Conservation (phyloP, 2,329 filamentous ascomycete genomes). For the Ceratocystis destructans region DNA sequence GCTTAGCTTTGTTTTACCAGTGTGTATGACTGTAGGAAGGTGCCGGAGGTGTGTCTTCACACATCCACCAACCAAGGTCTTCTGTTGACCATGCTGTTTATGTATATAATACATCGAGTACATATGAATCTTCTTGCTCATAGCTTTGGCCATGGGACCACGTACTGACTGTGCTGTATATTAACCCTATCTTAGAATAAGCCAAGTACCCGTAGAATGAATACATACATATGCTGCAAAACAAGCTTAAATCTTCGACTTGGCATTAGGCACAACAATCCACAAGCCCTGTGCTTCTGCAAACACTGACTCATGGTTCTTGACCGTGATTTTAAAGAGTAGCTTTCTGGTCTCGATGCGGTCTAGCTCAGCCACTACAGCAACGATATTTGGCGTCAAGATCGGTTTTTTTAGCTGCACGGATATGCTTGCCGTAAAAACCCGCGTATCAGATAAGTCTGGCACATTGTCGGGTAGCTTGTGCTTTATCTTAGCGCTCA, state of each 20-base stretch:
- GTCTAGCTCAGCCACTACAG: slow-evolving; percentile 20
- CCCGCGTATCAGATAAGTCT: slow-evolving; percentile 5
- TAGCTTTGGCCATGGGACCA: not conserved
- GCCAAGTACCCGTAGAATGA: too few species aligned
- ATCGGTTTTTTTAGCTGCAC: slow-evolving; percentile 21
- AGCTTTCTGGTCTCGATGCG: slow-evolving; percentile 20
- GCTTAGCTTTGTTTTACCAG: not conserved
- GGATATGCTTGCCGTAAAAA: slow-evolving; percentile 21
- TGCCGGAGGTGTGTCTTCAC: not conserved
- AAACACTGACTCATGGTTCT: slow-evolving; percentile 8
- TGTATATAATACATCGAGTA: slow-evolving; percentile 4
- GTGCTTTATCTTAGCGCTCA: slow-evolving; percentile 10
- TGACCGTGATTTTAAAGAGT: slow-evolving; percentile 20
- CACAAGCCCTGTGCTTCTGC: slow-evolving; percentile 13
- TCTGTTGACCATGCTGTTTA: not conserved
- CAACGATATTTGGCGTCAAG: slow-evolving; percentile 19
- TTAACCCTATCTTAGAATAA: too few species aligned
- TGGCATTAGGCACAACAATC: slow-evolving; percentile 7
- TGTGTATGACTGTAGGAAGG: not conserved
- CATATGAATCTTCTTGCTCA: not conserved
- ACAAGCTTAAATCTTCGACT: slow-evolving; percentile 10
- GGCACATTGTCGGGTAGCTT: slow-evolving; percentile 15
- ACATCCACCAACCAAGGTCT: not conserved
- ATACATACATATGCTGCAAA: not conserved
- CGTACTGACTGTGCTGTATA: not conserved